Conservation (phyloP, 73 alveolate genomes). For the Breviolum minutum region DNA sequence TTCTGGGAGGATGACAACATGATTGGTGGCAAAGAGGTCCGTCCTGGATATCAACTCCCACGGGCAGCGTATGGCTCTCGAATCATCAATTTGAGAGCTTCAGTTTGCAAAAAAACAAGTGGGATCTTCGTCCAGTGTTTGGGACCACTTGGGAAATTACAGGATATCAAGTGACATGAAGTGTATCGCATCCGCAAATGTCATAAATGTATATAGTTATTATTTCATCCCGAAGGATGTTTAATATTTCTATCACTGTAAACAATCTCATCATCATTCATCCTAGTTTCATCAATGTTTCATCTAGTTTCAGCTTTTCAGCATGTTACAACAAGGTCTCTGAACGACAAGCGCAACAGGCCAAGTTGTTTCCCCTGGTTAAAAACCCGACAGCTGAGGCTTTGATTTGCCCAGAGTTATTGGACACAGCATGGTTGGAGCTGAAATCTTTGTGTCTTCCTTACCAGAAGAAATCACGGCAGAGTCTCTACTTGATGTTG, state of each 20-base stretch:
- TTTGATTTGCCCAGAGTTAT: not conserved
- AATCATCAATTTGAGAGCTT: not conserved
- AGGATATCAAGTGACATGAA: too few species aligned
- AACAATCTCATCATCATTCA: too few species aligned
- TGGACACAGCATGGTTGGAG: constrained; percentile 21
- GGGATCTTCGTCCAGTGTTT: not conserved
- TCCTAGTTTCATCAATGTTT: too few species aligned
- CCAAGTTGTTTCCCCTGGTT: too few species aligned
- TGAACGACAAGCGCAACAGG: too few species aligned
- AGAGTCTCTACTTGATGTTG: not conserved
- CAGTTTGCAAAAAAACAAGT: not conserved
- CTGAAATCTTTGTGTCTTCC: not conserved
- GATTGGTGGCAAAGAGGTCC: not conserved
- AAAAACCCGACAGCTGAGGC: not conserved
- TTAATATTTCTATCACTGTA: too few species aligned
- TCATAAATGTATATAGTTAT: too few species aligned
- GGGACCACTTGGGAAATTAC: not conserved
- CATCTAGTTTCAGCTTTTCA: too few species aligned
- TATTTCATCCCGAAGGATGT: too few species aligned
- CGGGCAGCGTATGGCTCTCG: not conserved
- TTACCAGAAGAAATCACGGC: not conserved
- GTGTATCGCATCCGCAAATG: too few species aligned
- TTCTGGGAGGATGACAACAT: constrained; percentile 2
- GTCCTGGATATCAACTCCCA: not conserved
- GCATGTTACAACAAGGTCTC: too few species aligned